These are phyloP conservation scores for Aspergillus quadrilineatus DNA, from an alignment of 2,329 filamentous ascomycete genomes.

Conservation along the genomic window DNA sequence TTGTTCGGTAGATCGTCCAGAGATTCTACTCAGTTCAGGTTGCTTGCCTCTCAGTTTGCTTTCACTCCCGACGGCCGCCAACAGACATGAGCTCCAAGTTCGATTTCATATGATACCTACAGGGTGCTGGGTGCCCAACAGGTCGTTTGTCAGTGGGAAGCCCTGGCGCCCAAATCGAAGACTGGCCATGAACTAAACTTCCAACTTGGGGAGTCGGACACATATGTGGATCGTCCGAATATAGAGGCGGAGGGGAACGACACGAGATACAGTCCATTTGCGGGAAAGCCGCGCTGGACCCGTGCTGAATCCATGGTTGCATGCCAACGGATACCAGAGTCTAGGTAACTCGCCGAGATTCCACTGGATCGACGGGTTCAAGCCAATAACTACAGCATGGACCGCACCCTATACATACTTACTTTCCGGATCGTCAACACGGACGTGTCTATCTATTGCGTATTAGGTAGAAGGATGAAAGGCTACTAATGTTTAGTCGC, in stretches of 20 bases:
- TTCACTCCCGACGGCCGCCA: constrained; percentile 9
- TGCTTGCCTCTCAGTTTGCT: constrained; percentile 5
- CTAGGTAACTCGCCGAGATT: background rate
- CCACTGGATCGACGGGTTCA: constrained; percentile 6
- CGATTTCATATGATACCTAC: background rate
- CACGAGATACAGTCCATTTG: background rate
- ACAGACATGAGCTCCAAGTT: constrained; percentile 12
- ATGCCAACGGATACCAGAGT: background rate
- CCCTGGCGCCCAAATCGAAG: background rate
- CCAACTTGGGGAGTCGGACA: background rate
- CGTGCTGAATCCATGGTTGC: constrained; percentile 9
- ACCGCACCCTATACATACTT: too few species aligned
- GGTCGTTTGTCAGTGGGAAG: background rate
- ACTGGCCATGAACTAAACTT: background rate
- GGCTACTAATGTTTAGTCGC: constrained; percentile 7
- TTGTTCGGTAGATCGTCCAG: background rate
- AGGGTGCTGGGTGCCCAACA: background rate
- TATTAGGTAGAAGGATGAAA: background rate
- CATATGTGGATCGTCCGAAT: background rate
- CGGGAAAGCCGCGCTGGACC: constrained; percentile 11
- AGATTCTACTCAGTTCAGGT: background rate
- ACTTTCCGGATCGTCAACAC: background rate
- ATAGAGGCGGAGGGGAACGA: constrained; percentile 2
- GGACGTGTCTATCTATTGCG: background rate
- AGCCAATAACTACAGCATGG: background rate